Evolutionary conservation across 805 yeast species (phyloP), one percentile per base, ranked within the genome.

Genomic region (Sugiyamaella boreocaroliniensis): DNA sequence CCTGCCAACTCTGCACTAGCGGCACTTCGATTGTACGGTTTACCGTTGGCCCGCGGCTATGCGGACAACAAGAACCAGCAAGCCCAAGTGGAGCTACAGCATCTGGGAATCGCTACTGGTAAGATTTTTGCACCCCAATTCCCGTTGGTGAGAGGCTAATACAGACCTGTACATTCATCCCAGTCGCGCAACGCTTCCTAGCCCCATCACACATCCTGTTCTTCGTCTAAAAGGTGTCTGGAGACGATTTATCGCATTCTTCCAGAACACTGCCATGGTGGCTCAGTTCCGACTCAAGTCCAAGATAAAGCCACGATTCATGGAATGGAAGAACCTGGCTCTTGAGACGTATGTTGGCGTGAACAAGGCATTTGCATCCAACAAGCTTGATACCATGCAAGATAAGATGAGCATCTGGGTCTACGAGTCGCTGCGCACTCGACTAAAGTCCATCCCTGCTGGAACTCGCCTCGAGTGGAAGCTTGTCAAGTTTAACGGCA

Each of bases 271-370:
- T 16, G 67, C 74, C n/a, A 58, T 59, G 65, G 58, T 85, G 43
- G 89, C 83, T 8, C 67, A 81, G 47, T 80, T 83, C 61, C 83
- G 88, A 40, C 76, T 80, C 65, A 86, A 85, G 66, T 82, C 89
- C 26, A 79, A 81, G 40, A 64, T 77, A 52, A 85, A 81, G 67
- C 87, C 90, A 32, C 71, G 80, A 43, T 85, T 84, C 58, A 65
- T 81, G 18, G 78, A 82, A 55, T 90, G 96, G 96, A 87, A 86
- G 67, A 92, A 89, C 68, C 77, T 76, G 29, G 95, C 95, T 7
- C 81, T 90, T 60, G 88, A 88, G 60, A 74, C 74, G 48, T 89
- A 82, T 67, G 85, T 85, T 29, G 79, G 79, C 53, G 84, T 87
- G n/a, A 89, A 90, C 70, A 81, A 82, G 62, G 82, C 89, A 2